Percentiles rank a stretch among this genome's conserved stretches.
Evolutionary conservation across 108 stramenopile species (phyloP).

Genomic region (Ochromonas danica): DNA sequence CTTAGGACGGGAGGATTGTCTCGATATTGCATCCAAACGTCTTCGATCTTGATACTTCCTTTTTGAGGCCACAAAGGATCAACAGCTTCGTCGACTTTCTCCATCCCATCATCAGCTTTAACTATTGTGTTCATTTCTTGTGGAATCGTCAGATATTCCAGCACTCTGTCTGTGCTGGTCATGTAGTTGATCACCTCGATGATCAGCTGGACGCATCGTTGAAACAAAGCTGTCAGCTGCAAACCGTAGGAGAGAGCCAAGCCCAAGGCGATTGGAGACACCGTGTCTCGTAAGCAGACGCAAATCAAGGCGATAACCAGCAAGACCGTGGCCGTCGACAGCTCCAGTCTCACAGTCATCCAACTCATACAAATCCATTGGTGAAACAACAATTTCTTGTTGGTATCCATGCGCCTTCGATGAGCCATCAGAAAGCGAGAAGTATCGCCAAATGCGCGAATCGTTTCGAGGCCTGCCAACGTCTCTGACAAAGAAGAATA

Average conservation of each 20-base stretch:
- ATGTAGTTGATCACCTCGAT: conserved; percentile 28
- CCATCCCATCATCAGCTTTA: background rate
- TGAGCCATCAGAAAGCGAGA: background rate
- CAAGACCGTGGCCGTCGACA: background rate
- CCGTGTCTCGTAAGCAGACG: background rate
- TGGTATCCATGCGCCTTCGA: background rate
- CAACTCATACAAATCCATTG: background rate
- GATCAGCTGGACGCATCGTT: conserved; percentile 25
- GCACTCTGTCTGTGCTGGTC: conserved; percentile 1
- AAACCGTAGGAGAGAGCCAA: conserved; percentile 7
- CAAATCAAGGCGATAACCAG: background rate
- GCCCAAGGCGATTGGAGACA: conserved; percentile 24
- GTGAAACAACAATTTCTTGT: conserved; percentile 23
- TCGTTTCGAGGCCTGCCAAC: conserved; percentile 30
- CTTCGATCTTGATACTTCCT: background rate
- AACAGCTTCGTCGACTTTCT: background rate
- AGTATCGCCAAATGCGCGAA: conserved; percentile 37
- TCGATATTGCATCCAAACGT: conserved; percentile 35
- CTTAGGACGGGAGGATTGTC: conserved; percentile 41
- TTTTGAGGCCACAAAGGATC: background rate
- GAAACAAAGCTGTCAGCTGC: conserved; percentile 35
- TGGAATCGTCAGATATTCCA: conserved; percentile 9
- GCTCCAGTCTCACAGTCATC: conserved; percentile 7
- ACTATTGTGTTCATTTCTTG: background rate
- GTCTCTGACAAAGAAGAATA: conserved; percentile 23